Evolutionary conservation across 441 rosid species (phyloP).

Genomic region (Croton setiger): DNA sequence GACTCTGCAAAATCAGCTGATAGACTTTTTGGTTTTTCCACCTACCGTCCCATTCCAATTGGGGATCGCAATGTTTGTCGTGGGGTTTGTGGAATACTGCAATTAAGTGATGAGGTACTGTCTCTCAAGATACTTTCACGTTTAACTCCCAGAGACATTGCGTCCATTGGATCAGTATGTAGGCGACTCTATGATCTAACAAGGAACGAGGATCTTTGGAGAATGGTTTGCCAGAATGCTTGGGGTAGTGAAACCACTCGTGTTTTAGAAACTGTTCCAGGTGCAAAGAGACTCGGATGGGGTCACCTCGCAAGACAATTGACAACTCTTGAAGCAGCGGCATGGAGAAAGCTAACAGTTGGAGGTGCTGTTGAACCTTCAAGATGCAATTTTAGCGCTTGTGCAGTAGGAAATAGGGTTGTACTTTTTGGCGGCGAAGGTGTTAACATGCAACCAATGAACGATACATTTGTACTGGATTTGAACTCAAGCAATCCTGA

Average conservation of each 20-base stretch:
- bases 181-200: constrained; percentile 61
- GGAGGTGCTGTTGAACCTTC: constrained; percentile 96
- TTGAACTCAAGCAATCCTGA: constrained; percentile 74
- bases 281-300: constrained; percentile 91
- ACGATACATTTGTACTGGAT: constrained; percentile 93
- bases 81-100: constrained; percentile 69
- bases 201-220: constrained; percentile 88
- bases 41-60: constrained; percentile 29
- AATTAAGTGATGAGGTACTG: constrained; percentile 83
- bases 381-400: constrained; percentile 89
- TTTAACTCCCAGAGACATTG: constrained; percentile 85
- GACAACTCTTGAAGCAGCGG: constrained; percentile 90
- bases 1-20: constrained; percentile 42
- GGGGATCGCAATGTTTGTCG: constrained; percentile 68
- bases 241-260: constrained; percentile 96
- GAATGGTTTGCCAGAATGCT: constrained; percentile 93
- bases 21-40: constrained; percentile 35
- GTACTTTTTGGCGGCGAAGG: constrained; percentile 98
- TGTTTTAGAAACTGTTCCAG: constrained; percentile 79
- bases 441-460: constrained; percentile 97
- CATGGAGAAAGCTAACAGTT: constrained; percentile 92
- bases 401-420: constrained; percentile 95
- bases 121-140: constrained; percentile 72
- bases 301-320: constrained; percentile 83
- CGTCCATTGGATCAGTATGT: constrained; percentile 80